Base-by-base conservation (phyloP, 2,329 filamentous ascomycete genomes). In the Fusarium acutatum region DNA sequence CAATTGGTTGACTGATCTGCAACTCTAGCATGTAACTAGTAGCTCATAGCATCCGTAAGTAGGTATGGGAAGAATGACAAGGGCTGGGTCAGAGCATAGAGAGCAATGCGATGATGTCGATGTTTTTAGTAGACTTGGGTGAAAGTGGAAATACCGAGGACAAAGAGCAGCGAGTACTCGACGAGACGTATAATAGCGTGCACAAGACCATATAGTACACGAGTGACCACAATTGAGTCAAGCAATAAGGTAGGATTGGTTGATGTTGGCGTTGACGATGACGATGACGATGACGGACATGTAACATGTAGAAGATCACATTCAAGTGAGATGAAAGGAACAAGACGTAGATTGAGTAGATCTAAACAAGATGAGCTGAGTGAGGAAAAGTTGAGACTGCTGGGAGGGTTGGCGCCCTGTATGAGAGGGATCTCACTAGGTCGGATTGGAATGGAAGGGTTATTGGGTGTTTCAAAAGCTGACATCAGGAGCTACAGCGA, bases 1-100 rank as follows among this genome's bases (percentile, higher is more conserved):
- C 60, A 69, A 71, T 72, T 75, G 69, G 65, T 69, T 46, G 53
- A 67, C 66, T 47, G 67, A 67, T 74, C 69, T 74, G 69, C 75
- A 63, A 54, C 52, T 70, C 58, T 64, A 63, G 49, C n/a, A 61
- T 32, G 10, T 28, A 47, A n/a, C 26, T 47, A 37, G 49, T 41
- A 54, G 52, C 46, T 46, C 26, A 22, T 34, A 30, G 34, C 20
- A 47, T 26, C 53, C 35, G 37, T 50, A 20, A 35, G 38, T 26
- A 26, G 26, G 26, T 52, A 46, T 30, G 46, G 44, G 28, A 57
- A 54, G 24, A 49, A 64, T 58, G 57, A 54, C 54, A 46, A n/a
- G 54, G 66, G 60, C 46, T 53, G 44, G 60, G 35, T 54, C 46
- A 26, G 66, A 67, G 53, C 30, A 71, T 54, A 60, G 53, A 69